Base-by-base conservation (phyloP, 1,139 yeast genomes). In the Candida neerlandica region DNA sequence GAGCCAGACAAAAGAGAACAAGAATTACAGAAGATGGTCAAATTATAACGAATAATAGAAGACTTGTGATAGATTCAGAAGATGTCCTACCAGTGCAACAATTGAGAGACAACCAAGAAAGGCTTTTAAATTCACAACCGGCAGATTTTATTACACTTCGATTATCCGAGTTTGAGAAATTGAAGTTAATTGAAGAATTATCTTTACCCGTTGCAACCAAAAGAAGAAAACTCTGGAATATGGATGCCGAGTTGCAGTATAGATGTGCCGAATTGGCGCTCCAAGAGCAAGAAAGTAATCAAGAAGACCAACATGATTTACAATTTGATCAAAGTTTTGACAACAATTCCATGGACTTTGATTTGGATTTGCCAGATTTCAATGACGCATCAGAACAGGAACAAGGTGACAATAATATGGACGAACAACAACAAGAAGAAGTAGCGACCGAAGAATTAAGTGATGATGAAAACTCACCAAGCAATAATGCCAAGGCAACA, bases 1-100 rank as follows among this genome's bases (percentile, higher is more conserved):
- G 63, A 27, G 59, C 64, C 30, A 57, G 70, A 47, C 56, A 64
- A 41, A 64, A 67, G 51, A 52, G 67, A 49, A 65, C 70, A 1
- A 74, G 76, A 4, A 65, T 72, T 23, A 64, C 71, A 1, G 78
- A 73, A 35, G 67, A 67, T 15, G 80, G 80, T 14, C 67, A 62
- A 15, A 55, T 75, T n/a, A 66, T 65, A 47, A 72, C 78, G 1
- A 67, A 66, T 38, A 75, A 75, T 48, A 62, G 80, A 52, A 74
- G 68, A 52, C 59, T 76, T 43, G 63, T 67, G 33, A 59, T 75
- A 5, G 81, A 76, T 55, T 55, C 70, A 0, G 52, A 55, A 11
- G 67, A 60, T 19, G 73, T 70, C 10, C 57, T 74, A 15, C 64
- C 76, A n/a, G 63, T 70, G 15, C 71, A 67, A 29, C 61, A 66